Evolutionary conservation across 345 rosid species (phyloP).

Genomic region (Psidium guajava): DNA sequence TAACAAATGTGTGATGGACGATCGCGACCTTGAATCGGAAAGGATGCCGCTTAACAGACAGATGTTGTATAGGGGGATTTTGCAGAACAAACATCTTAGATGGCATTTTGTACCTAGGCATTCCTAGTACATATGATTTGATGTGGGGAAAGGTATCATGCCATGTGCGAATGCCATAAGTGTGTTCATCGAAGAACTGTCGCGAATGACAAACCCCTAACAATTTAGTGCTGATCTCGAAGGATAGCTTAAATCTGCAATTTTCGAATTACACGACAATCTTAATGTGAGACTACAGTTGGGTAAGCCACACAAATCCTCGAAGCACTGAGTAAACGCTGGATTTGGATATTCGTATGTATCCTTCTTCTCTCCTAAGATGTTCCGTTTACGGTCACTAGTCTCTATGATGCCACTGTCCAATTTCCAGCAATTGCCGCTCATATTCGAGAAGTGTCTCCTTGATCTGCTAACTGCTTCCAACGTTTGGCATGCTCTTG

Average conservation of each 20-base stretch:
- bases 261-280: background rate
- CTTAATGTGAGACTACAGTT: background rate
- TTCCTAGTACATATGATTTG: background rate
- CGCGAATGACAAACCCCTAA: background rate
- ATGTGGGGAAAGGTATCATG: background rate
- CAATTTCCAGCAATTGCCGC: no score
- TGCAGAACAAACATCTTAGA: background rate
- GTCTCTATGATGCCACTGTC: no score
- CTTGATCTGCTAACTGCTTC: no score
- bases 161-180: background rate
- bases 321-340: no score
- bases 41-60: conserved; percentile 1
- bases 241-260: background rate
- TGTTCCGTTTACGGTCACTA: no score
- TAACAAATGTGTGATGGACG: background rate
- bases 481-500: no score
- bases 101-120: background rate
- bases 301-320: no score
- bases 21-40: background rate
- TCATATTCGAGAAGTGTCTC: no score
- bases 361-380: no score
- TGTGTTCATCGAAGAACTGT: background rate
- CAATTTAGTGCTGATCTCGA: background rate
- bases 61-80: conserved; percentile 1
- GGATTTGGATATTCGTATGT: no score